Base-by-base conservation (phyloP, 2,329 filamentous ascomycete genomes). In the Ophiostoma tasmaniense region DNA sequence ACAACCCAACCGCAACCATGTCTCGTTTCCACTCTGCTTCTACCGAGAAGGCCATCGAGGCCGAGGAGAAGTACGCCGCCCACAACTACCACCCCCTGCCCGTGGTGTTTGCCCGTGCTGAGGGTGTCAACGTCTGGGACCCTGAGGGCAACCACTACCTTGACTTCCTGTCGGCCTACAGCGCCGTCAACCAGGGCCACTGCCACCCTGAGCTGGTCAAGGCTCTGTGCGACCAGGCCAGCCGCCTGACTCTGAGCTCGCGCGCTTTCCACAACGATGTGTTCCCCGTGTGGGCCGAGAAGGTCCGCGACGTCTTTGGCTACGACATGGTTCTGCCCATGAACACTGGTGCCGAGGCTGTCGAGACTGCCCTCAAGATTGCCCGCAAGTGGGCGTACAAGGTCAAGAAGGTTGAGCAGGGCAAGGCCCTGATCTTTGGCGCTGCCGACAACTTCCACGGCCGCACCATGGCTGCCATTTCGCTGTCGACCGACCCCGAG, bases 81-180 rank as follows among this genome's bases (percentile, higher is more conserved):
- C 95, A 99, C 87, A 99, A 99, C 84, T 99, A 99, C 84, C 93
- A 98, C 80, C 95, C 95, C 20, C 87, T 99, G 2, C 95, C 95
- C 55, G 89, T 99, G 71, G 95, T 97, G 77, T 97, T 98, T 79
- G 85, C 94, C 69, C 87, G 88, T 73, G 95, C 93, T 59, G 86
- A 89, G 75, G 95, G 94, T 66, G 90, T 90, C 76, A 89, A 90
- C 71, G 95, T 98, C 70, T 99, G 95, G 94, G 95, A 99, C 77
- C 95, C 95, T 22, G 95, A 99, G 82, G 93, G 91, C 76, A 91
- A 89, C 75, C 89, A 97, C 79, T 98, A 99, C 80, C 88, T 98
- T 75, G 95, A 99, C 82, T 99, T 97, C 81, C 88, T 99, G 73
- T 98, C 94, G 64, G 95, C 95, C 73, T 99, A 99, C 85, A 96